phyloP scores from a whole-genome alignment of 2,329 filamentous ascomycete species.

The Taxawa tesnikishii region DNA sequence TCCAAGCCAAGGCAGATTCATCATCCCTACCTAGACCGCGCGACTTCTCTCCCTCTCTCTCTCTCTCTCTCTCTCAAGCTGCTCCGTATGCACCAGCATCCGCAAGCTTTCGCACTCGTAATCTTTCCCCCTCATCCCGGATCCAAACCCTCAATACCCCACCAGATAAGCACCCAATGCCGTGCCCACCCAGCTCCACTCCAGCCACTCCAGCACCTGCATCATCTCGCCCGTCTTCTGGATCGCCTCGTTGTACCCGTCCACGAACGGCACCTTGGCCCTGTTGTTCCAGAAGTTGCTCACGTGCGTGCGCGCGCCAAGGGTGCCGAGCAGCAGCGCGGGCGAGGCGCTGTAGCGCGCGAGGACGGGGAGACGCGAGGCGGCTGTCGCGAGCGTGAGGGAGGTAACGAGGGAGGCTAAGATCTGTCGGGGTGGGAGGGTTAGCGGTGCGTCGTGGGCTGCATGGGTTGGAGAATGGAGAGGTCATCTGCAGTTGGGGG shows the following conservation, averaged over 20 bases:
- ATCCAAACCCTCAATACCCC: conserved; percentile 8
- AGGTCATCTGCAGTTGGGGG: background rate
- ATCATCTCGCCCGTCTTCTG: conserved; percentile 18
- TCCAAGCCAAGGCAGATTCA: too few relatives aligned
- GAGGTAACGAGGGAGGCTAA: conserved; percentile 16
- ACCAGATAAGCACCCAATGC: conserved; percentile 17
- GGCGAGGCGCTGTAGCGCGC: conserved; percentile 11
- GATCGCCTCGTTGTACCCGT: conserved; percentile 19
- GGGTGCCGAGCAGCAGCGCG: conserved; percentile 13
- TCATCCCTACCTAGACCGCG: too few relatives aligned
- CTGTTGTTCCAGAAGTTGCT: conserved; percentile 20
- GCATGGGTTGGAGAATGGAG: background rate
- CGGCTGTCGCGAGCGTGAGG: conserved; percentile 11
- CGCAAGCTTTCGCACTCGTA: too few relatives aligned
- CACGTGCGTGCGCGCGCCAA: conserved; percentile 19
- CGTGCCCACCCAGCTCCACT: conserved; percentile 22
- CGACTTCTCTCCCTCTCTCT: too few relatives aligned
- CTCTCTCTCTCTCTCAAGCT: too few relatives aligned
- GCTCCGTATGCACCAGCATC: too few relatives aligned
- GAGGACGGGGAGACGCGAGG: conserved; percentile 1
- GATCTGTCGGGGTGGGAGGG: conserved; percentile 13
- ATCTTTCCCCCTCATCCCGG: too few relatives aligned
- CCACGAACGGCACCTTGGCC: conserved; percentile 11
- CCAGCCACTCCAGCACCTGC: conserved; percentile 19
- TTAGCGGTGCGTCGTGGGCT: background rate